phyloP scores from a whole-genome alignment of 2,329 filamentous ascomycete species.

The Didymella arachidicola region DNA sequence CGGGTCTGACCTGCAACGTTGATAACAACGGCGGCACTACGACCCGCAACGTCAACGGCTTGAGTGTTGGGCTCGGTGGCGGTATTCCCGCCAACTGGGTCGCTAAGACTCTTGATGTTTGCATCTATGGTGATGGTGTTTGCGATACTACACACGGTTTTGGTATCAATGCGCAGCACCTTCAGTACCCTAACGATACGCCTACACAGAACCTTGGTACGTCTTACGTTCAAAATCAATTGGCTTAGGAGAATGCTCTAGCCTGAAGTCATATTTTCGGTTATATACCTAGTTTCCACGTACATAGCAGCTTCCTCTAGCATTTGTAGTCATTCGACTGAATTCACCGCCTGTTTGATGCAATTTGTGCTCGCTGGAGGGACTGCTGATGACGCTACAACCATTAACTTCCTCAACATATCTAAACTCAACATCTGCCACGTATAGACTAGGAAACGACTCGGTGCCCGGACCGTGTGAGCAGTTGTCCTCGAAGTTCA shows the following conservation, averaged over 20 bases:
- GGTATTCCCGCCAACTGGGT: slow-evolving; percentile 45
- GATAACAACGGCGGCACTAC: slow-evolving; percentile 47
- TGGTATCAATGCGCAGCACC: slow-evolving; percentile 44
- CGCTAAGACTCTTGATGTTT: slow-evolving; percentile 50
- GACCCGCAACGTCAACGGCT: slow-evolving; percentile 43
- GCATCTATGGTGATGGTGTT: slow-evolving; percentile 48
- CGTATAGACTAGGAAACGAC: no score
- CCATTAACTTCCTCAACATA: no score
- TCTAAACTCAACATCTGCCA: no score
- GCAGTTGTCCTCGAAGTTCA: no score
- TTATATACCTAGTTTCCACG: not conserved
- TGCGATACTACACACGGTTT: slow-evolving; percentile 46
- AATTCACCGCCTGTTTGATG: not conserved
- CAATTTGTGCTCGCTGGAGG: no score
- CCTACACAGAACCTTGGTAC: slow-evolving; percentile 43
- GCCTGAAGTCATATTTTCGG: not conserved
- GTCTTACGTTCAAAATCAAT: slow-evolving; percentile 29
- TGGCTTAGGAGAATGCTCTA: slow-evolving; percentile 3
- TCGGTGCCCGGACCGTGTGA: no score
- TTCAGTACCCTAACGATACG: slow-evolving; percentile 37
- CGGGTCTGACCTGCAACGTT: slow-evolving; percentile 47
- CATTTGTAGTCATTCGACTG: not conserved
- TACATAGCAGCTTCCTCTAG: not conserved
- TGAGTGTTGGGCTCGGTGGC: slow-evolving; percentile 6
- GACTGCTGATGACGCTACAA: no score